A percentile compares a stretch with the other conserved stretches of the same genome.
These are phyloP conservation scores for Claviceps sp. DNA, from an alignment of 2,329 filamentous ascomycete species.

Conservation along the genomic window DNA sequence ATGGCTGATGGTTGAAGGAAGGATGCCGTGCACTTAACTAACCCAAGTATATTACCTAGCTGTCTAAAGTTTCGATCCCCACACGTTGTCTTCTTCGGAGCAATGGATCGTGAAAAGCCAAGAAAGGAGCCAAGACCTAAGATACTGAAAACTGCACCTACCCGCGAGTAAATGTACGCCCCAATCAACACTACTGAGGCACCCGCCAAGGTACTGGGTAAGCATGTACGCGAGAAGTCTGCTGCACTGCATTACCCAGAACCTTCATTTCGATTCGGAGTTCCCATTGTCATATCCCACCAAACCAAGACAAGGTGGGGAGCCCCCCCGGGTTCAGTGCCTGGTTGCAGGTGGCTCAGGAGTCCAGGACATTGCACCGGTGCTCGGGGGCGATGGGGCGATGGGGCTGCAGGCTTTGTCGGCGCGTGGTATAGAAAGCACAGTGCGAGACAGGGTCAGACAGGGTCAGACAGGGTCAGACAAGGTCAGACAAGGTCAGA, in stretches of 20 bases:
- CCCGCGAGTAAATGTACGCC: not conserved
- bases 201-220: not conserved
- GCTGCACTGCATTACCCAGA: not conserved
- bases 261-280: not conserved
- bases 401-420: too few species aligned
- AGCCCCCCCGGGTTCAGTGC: not conserved
- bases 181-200: not conserved
- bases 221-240: not conserved
- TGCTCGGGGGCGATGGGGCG: not conserved
- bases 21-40: too few species aligned
- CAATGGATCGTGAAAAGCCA: not conserved
- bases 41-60: too few species aligned
- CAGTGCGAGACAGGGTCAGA: not conserved
- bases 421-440: not conserved
- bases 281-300: not conserved
- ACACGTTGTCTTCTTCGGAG: not conserved
- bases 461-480: not conserved
- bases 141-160: not conserved
- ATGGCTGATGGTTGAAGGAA: too few species aligned
- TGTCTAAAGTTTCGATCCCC: too few species aligned
- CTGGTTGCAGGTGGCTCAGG: not conserved
- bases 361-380: not conserved
- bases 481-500: not conserved
- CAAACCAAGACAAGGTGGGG: not conserved
- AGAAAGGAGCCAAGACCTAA: not conserved